Conservation (phyloP, 1,139 yeast species). For the Debaryomycetaceae sp. region DNA sequence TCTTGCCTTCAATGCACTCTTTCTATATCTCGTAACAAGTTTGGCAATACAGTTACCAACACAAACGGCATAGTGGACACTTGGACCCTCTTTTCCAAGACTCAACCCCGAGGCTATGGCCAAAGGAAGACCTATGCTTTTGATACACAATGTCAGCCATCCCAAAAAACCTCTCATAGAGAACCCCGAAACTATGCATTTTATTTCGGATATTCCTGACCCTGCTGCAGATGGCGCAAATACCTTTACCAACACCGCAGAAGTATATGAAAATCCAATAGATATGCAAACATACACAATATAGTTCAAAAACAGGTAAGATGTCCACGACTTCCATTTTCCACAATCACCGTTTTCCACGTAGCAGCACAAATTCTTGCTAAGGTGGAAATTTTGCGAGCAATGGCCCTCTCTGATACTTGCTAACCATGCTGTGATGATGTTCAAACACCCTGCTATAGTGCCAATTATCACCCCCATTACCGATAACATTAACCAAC, state of each 20-base stretch:
- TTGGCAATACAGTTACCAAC: conserved; percentile 68
- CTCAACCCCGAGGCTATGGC: conserved; percentile 81
- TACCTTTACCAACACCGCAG: conserved; percentile 65
- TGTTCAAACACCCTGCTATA: conserved; percentile 77
- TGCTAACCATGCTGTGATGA: conserved; percentile 84
- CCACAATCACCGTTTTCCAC: conserved; percentile 52
- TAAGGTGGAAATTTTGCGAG: conserved; percentile 63
- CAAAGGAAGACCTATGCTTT: conserved; percentile 78
- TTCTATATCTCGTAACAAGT: conserved; percentile 42
- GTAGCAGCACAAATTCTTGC: conserved; percentile 79
- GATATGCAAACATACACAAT: conserved; percentile 59
- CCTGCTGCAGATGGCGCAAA: conserved; percentile 95
- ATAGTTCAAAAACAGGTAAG: conserved; percentile 46
- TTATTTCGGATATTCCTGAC: conserved; percentile 94
- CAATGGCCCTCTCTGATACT: conserved; percentile 80
- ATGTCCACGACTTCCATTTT: conserved; percentile 58
- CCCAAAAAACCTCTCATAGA: conserved; percentile 75
- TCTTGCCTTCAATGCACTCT: conserved; percentile 49
- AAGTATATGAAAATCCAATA: conserved; percentile 54
- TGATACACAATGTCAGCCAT: conserved; percentile 67
- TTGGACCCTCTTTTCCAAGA: conserved; percentile 84
- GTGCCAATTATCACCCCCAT: conserved; percentile 78
- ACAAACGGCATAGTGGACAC: conserved; percentile 83
- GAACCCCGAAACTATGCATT: conserved; percentile 92
- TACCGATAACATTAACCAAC: conserved; percentile 71